These are phyloP conservation scores for Raffaelea arxii DNA, from an alignment of 2,329 filamentous ascomycete species.

Conservation along the genomic window DNA sequence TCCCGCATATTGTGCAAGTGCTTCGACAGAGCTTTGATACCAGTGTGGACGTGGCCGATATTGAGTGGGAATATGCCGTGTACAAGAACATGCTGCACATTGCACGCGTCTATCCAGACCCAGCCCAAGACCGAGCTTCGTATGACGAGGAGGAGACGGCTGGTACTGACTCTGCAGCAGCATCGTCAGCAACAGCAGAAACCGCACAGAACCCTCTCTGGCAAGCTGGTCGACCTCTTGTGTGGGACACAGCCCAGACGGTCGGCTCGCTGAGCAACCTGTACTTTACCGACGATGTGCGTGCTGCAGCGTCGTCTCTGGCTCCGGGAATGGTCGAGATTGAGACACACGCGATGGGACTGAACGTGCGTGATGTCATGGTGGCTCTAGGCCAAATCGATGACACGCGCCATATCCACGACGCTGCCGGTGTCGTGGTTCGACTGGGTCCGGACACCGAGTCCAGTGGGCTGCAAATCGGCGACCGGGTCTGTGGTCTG, in stretches of 20 bases:
- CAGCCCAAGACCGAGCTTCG: constrained; percentile 28
- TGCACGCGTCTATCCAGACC: constrained; percentile 27
- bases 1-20: constrained; percentile 19
- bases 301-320: neutral
- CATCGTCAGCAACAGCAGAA: no score
- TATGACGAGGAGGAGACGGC: neutral
- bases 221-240: constrained; percentile 25
- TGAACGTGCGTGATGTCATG: constrained; percentile 21
- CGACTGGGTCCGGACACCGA: constrained; percentile 11
- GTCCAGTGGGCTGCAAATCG: constrained; percentile 14
- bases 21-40: constrained; percentile 25
- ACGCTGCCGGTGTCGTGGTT: constrained; percentile 16
- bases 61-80: constrained; percentile 33
- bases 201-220: constrained; percentile 12
- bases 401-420: constrained; percentile 15
- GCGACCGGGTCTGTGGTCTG: constrained; percentile 27
- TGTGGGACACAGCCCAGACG: constrained; percentile 8
- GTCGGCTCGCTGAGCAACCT: constrained; percentile 22
- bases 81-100: constrained; percentile 27
- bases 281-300: constrained; percentile 27
- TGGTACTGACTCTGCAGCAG: no score
- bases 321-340: neutral
- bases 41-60: constrained; percentile 16
- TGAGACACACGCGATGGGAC: neutral
- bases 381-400: constrained; percentile 17